A percentile compares a stretch with the other conserved stretches of the same genome.
Evolutionary conservation across 108 stramenopile genomes (phyloP).

Genomic region (Cyclostephanos invisitatus): DNA sequence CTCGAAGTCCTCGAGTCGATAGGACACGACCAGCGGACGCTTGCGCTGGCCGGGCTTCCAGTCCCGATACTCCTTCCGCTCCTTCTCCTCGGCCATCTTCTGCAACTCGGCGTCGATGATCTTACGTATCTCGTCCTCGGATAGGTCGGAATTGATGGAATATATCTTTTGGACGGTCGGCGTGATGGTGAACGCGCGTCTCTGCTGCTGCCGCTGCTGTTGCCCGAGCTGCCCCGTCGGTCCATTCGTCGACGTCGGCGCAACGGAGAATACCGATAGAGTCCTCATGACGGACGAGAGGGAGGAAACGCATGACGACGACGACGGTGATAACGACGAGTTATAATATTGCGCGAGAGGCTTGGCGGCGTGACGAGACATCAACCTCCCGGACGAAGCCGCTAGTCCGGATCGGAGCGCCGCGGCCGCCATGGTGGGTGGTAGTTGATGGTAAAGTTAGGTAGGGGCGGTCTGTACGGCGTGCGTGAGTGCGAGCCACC

Average conservation of each 20-base stretch:
- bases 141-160: slow-evolving; percentile 52
- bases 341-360: too few species aligned
- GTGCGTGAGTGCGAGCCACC: too few species aligned
- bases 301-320: not conserved
- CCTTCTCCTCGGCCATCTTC: slow-evolving; percentile 55
- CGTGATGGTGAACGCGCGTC: not conserved
- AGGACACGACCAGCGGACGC: slow-evolving; percentile 66
- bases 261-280: slow-evolving; percentile 1
- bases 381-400: slow-evolving; percentile 8
- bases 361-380: not conserved
- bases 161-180: slow-evolving; percentile 25
- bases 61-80: slow-evolving; percentile 48
- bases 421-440: not conserved
- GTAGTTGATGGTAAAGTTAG: too few species aligned
- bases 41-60: slow-evolving; percentile 91
- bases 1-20: slow-evolving; percentile 70
- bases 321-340: not conserved
- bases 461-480: too few species aligned
- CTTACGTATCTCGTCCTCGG: slow-evolving; percentile 63
- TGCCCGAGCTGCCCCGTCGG: not conserved
- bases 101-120: slow-evolving; percentile 67
- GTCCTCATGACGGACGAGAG: slow-evolving; percentile 6
- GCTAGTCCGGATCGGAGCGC: not conserved
- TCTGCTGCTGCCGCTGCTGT: not conserved
- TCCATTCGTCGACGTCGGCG: too few species aligned